A percentile compares a stretch with the other conserved stretches of the same genome.
These are phyloP conservation scores for Sporisorium graminicola DNA, from an alignment of 1,284 basidiomycete genomes.

Conservation along the genomic window DNA sequence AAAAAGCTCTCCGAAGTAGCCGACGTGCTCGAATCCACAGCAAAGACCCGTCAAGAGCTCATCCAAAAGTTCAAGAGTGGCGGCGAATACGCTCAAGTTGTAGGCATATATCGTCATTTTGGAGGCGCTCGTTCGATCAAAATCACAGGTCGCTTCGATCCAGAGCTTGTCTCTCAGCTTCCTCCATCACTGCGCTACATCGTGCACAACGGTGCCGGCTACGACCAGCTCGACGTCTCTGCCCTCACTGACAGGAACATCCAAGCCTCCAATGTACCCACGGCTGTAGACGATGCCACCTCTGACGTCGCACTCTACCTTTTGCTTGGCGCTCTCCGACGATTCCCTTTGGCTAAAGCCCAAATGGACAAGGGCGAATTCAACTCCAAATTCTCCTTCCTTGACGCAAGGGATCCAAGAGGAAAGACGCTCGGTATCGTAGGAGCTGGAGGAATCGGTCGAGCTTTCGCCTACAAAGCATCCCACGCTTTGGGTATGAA, in stretches of 20 bases:
- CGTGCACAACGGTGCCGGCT: conserved; percentile 65
- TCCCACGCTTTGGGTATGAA: conserved; percentile 60
- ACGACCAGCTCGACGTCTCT: conserved; percentile 62
- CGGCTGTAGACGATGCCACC: conserved; percentile 63
- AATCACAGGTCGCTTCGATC: conserved; percentile 58
- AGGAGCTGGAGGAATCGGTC: conserved; percentile 64
- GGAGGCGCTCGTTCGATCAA: conserved; percentile 62
- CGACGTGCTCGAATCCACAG: conserved; percentile 41
- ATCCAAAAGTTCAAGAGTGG: conserved; percentile 39
- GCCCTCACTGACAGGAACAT: conserved; percentile 46
- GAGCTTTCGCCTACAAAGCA: conserved; percentile 60
- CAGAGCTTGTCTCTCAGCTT: conserved; percentile 53
- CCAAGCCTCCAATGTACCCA: conserved; percentile 63
- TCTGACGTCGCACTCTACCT: conserved; percentile 64
- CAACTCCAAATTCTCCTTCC: conserved; percentile 58
- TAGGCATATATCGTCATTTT: conserved; percentile 85
- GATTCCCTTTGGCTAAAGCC: conserved; percentile 51
- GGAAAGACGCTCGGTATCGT: conserved; percentile 63
- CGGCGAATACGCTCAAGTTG: conserved; percentile 76
- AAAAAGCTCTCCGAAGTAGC: conserved; percentile 40
- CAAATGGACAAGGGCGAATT: conserved; percentile 50
- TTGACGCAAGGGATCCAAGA: conserved; percentile 52
- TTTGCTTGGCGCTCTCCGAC: conserved; percentile 59
- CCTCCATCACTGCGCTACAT: conserved; percentile 53
- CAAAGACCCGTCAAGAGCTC: conserved; percentile 45